phyloP scores from a whole-genome alignment of 768 basidiomycete species.

The Gymnopilus dilepis region DNA sequence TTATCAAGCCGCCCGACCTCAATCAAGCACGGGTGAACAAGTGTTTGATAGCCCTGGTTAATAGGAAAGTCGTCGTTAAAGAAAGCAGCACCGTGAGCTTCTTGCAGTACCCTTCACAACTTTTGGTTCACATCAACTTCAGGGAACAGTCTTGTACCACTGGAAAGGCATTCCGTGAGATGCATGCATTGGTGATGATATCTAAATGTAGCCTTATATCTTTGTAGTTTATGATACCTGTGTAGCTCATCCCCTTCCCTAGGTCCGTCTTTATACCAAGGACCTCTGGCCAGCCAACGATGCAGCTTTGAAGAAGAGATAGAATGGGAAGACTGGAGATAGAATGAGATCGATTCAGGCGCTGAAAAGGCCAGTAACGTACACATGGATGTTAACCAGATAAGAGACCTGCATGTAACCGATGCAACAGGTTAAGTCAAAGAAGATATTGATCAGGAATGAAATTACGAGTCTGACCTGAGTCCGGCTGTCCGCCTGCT shows the following conservation, averaged over 20 bases:
- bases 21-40: slow-evolving; percentile 93
- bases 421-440: background rate
- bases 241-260: background rate
- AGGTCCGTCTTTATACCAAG: background rate
- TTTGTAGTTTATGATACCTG: slow-evolving; percentile 9
- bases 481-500: slow-evolving; percentile 7
- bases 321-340: slow-evolving; percentile 19
- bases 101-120: background rate
- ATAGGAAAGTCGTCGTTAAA: slow-evolving; percentile 83
- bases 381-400: slow-evolving; percentile 19
- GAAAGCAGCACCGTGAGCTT: slow-evolving; percentile 63
- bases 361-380: background rate
- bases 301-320: slow-evolving; percentile 20
- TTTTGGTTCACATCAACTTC: background rate
- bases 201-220: background rate
- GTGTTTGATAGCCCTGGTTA: slow-evolving; percentile 89
- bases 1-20: slow-evolving; percentile 80
- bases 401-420: slow-evolving; percentile 10
- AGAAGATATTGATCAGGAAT: background rate
- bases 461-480: slow-evolving; percentile 15
- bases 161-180: slow-evolving; percentile 65
- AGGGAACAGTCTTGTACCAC: slow-evolving; percentile 73
- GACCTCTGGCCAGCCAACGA: slow-evolving; percentile 10
- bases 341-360: background rate
- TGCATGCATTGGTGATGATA: background rate